Base-by-base conservation (phyloP, 345 rosid genomes). In the Lumnitzera littorea region DNA sequence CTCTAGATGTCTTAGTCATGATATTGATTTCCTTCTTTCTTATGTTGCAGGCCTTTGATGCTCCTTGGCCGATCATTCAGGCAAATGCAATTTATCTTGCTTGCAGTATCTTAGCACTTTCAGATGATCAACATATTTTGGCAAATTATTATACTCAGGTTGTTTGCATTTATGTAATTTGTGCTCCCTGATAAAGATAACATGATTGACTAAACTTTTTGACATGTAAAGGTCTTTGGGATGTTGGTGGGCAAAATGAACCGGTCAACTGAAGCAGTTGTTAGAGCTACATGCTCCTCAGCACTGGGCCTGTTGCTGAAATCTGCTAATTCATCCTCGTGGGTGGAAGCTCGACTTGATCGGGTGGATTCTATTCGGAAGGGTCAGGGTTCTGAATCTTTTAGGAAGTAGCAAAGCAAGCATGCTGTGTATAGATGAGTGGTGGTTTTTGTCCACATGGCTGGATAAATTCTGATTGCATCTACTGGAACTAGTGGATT, bases 1-100 rank as follows among this genome's bases (percentile, higher is more conserved):
- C 7, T 36, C 1, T 5, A 36, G 11, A 49, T 50, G 14, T 23
- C 7, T 1, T n/a, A 12, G 51, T n/a, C 50, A 15, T 14, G 13
- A 36, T 47, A 60, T 3, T 59, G 25, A 29, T 31, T 14, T 4
- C 13, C 2, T 24, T 60, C 25, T 43, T 57, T 62, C 20, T 24
- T 53, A 62, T 59, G 54, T 46, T 73, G 78, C 91, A 92, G 96
- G 96, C 90, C 61, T 87, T 87, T 65, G 98, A 92, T 69, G 94
- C 98, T 43, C 85, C 90, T 15, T 89, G 94, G 96, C 84, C 98
- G 13, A 75, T 82, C 61, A 80, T 92, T 70, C 96, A 92, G 74
- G 98, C 96, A 20, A 92, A 92, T 73, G 98, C 98, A 24, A 78
- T 92, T 60, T 82, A 89, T 76, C 78, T 92, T 61, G 82, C 91